Percentiles rank a stretch among this genome's conserved stretches.
phyloP scores from a whole-genome alignment of 1,284 basidiomycete species.

The Papiliotrema terrestris region DNA sequence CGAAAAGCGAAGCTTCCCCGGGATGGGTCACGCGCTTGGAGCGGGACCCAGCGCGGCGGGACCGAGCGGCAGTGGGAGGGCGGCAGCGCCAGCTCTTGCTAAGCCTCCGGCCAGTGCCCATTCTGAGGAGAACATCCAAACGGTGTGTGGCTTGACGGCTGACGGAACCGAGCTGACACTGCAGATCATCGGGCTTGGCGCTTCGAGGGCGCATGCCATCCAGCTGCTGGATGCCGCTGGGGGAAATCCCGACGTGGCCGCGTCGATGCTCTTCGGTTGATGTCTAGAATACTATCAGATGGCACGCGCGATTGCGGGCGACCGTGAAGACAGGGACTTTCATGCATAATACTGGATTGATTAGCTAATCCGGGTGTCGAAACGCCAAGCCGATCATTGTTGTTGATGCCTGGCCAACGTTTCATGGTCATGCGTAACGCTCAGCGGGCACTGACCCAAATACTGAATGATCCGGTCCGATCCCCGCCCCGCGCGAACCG shows the following conservation, averaged over 20 bases:
- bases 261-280: conserved; percentile 72
- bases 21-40: conserved; percentile 31
- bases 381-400: too few species aligned
- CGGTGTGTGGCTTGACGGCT: conserved; percentile 13
- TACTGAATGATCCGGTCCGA: too few species aligned
- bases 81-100: conserved; percentile 11
- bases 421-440: too few species aligned
- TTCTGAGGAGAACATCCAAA: conserved; percentile 34
- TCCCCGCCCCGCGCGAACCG: too few species aligned
- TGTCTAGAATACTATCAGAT: not conserved
- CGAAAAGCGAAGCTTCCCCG: conserved; percentile 32
- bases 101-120: not conserved
- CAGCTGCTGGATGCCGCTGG: conserved; percentile 70
- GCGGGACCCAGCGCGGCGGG: conserved; percentile 8
- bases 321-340: too few species aligned
- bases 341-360: too few species aligned
- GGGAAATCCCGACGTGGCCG: conserved; percentile 85
- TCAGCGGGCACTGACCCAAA: too few species aligned
- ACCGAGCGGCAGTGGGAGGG: conserved; percentile 4
- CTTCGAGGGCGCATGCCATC: conserved; percentile 68
- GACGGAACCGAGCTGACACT: conserved; percentile 6
- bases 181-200: conserved; percentile 69
- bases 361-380: too few species aligned
- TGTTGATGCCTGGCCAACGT: too few species aligned
- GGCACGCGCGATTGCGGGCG: too few species aligned